phyloP scores from a whole-genome alignment of 768 basidiomycete genomes.

The Leccinum uliginosum region DNA sequence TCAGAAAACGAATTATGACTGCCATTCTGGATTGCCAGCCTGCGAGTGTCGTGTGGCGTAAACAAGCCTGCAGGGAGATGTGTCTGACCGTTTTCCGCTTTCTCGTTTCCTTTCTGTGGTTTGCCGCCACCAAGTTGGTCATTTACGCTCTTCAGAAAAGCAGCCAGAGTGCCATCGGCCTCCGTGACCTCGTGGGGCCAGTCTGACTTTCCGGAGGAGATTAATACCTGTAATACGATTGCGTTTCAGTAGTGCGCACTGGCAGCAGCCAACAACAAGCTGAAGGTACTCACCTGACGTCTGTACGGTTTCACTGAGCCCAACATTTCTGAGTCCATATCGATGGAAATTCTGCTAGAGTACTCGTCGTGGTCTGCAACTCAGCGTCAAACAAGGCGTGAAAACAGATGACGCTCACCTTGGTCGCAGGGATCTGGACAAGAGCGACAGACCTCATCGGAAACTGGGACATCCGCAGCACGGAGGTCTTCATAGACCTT shows the following conservation, averaged over 20 bases:
- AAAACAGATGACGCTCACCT: constrained; percentile 38
- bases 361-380: constrained; percentile 67
- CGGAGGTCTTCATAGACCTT: constrained; percentile 48
- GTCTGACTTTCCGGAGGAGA: constrained; percentile 87
- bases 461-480: constrained; percentile 58
- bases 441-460: constrained; percentile 61
- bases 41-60: constrained; percentile 47
- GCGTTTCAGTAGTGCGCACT: neutral
- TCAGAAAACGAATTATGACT: constrained; percentile 67
- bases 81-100: constrained; percentile 5
- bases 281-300: constrained; percentile 62
- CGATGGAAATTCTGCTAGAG: constrained; percentile 67
- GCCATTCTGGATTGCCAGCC: constrained; percentile 76
- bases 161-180: constrained; percentile 66
- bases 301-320: constrained; percentile 82
- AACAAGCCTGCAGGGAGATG: constrained; percentile 48
- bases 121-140: constrained; percentile 9
- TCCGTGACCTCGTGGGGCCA: constrained; percentile 82
- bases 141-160: constrained; percentile 37
- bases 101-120: neutral
- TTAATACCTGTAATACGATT: constrained; percentile 54
- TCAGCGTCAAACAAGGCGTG: constrained; percentile 21
- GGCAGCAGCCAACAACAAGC: neutral
- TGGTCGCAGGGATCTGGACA: constrained; percentile 79
- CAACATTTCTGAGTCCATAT: constrained; percentile 78